A percentile compares a stretch with the other conserved stretches of the same genome.
Conservation (phyloP, 108 stramenopile genomes). For the Cylindrotheca closterium region DNA sequence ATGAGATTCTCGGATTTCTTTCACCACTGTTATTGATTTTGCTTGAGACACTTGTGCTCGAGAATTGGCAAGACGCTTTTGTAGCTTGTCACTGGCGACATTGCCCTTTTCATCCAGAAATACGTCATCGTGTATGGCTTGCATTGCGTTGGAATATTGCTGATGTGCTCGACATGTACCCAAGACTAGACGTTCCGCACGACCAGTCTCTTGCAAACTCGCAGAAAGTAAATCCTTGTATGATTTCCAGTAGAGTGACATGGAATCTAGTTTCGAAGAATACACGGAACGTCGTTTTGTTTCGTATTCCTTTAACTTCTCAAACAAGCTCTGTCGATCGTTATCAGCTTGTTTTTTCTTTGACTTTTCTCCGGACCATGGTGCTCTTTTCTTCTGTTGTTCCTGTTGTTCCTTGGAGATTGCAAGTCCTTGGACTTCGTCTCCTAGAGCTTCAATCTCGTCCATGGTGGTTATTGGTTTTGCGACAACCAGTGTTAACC, state of each 20-base stretch:
- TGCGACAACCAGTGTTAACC: no score
- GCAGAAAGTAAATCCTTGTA: slow-evolving; percentile 64
- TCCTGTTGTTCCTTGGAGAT: no score
- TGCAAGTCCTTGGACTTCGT: no score
- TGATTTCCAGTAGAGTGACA: slow-evolving; percentile 74
- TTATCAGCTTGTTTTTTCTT: neutral
- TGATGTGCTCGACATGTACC: slow-evolving; percentile 58
- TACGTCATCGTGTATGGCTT: slow-evolving; percentile 44
- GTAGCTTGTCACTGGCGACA: slow-evolving; percentile 49
- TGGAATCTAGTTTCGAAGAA: slow-evolving; percentile 64
- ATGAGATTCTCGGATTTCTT: slow-evolving; percentile 30
- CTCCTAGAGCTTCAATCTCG: no score
- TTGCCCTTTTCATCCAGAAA: slow-evolving; percentile 67
- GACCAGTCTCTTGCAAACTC: slow-evolving; percentile 57
- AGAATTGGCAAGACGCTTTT: slow-evolving; percentile 36
- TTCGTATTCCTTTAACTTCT: slow-evolving; percentile 61
- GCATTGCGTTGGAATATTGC: slow-evolving; percentile 48
- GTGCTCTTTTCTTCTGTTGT: neutral
- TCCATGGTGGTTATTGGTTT: no score
- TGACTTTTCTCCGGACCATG: neutral
- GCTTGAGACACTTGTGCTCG: neutral
- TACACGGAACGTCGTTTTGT: slow-evolving; percentile 60
- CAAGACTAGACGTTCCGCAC: slow-evolving; percentile 59
- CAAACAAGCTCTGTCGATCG: neutral
- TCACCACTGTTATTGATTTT: slow-evolving; percentile 14